phyloP scores from a whole-genome alignment of 2,329 filamentous ascomycete genomes.

The Verticillium albo-atrum region DNA sequence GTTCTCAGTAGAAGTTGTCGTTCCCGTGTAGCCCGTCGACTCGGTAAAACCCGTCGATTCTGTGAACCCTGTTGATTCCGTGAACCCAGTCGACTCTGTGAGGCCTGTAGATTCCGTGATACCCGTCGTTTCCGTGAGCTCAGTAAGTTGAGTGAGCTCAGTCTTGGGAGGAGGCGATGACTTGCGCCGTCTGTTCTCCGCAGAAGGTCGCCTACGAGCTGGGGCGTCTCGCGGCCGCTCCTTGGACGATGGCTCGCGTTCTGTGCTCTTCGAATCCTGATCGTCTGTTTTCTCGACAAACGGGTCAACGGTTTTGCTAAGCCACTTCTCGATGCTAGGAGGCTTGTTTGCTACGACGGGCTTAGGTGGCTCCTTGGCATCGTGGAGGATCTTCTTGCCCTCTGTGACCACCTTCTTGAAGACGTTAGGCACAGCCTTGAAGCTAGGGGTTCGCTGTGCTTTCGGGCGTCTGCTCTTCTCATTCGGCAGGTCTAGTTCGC shows the following conservation, averaged over 20 bases:
- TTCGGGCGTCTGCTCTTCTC: constrained; percentile 40
- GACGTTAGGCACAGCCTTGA: constrained; percentile 58
- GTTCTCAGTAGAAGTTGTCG: constrained; percentile 9
- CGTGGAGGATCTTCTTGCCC: constrained; percentile 61
- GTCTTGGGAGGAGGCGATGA: constrained; percentile 17
- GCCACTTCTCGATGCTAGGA: constrained; percentile 62
- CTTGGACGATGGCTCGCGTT: constrained; percentile 26
- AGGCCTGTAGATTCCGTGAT: constrained; percentile 7
- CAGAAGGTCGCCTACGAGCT: constrained; percentile 17
- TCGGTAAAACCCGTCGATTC: constrained; percentile 4
- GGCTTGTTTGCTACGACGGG: constrained; percentile 49
- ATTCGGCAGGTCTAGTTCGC: constrained; percentile 54
- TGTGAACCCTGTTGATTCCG: constrained; percentile 1
- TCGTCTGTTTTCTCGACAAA: constrained; percentile 43
- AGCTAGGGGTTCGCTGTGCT: constrained; percentile 49
- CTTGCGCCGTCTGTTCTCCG: constrained; percentile 15
- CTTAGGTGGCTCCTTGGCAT: constrained; percentile 52
- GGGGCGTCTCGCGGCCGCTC: constrained; percentile 18
- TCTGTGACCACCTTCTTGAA: constrained; percentile 61
- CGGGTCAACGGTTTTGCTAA: constrained; percentile 58
- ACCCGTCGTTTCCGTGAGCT: constrained; percentile 8
- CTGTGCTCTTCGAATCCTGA: constrained; percentile 17
- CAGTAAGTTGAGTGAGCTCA: constrained; percentile 12
- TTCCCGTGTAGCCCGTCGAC: constrained; percentile 2
- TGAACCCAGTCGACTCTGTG: constrained; percentile 9